phyloP scores from a whole-genome alignment of 2,329 filamentous ascomycete genomes.

The Penicillium sp. region DNA sequence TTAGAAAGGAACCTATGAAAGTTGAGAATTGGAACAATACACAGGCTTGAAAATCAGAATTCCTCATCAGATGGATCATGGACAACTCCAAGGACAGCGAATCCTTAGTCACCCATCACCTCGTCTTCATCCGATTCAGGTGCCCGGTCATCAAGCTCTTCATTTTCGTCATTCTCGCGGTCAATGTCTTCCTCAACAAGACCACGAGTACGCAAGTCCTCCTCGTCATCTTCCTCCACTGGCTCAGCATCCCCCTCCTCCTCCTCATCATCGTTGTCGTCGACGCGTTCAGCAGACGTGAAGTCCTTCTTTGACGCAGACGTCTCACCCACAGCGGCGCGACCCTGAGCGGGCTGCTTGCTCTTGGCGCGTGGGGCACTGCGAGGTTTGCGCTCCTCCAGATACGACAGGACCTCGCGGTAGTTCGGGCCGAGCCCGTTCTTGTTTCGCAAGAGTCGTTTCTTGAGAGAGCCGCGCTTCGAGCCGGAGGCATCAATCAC shows the following conservation, averaged over 20 bases:
- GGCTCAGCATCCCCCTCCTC: slow-evolving; percentile 35
- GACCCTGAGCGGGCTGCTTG: slow-evolving; percentile 29
- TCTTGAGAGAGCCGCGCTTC: slow-evolving; percentile 64
- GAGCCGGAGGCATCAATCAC: slow-evolving; percentile 68
- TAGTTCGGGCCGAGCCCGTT: slow-evolving; percentile 80
- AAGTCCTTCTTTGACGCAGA: slow-evolving; percentile 25
- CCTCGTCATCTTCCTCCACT: slow-evolving; percentile 46
- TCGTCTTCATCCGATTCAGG: slow-evolving; percentile 42
- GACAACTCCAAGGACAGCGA: not conserved
- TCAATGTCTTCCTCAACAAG: slow-evolving; percentile 45
- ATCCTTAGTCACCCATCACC: slow-evolving; percentile 44
- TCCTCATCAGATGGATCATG: not conserved
- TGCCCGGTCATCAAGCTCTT: slow-evolving; percentile 27
- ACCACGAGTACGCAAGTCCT: slow-evolving; percentile 38
- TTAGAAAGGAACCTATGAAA: slow-evolving; percentile 5
- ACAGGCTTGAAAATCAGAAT: slow-evolving; percentile 22
- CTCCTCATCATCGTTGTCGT: slow-evolving; percentile 36
- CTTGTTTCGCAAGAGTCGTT: slow-evolving; percentile 76
- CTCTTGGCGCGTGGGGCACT: slow-evolving; percentile 35
- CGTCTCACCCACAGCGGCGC: slow-evolving; percentile 15
- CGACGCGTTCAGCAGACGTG: slow-evolving; percentile 47
- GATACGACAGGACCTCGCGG: slow-evolving; percentile 76
- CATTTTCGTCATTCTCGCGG: slow-evolving; percentile 29
- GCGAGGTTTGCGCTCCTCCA: slow-evolving; percentile 66
- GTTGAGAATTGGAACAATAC: slow-evolving; percentile 7